phyloP scores from a whole-genome alignment of 1,284 basidiomycete genomes.

The Athelia psychrophila region DNA sequence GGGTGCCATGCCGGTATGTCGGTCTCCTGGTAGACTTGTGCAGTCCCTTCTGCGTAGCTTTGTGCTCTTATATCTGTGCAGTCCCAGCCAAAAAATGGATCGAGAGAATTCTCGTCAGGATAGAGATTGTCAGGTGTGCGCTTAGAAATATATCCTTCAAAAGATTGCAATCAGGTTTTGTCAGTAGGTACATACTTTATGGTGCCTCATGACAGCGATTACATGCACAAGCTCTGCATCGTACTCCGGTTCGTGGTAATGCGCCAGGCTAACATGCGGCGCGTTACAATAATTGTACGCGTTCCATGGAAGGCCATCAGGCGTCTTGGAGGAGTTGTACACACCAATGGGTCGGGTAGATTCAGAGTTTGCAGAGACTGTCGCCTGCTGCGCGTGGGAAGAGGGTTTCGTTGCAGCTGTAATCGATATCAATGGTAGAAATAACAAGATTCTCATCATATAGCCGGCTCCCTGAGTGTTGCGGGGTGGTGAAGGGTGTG shows the following conservation, averaged over 20 bases:
- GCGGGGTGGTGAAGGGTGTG: too few species aligned
- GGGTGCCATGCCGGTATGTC: slow-evolving; percentile 41
- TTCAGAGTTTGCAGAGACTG: too few species aligned
- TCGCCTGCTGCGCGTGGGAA: too few species aligned
- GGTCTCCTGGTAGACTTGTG: slow-evolving; percentile 37
- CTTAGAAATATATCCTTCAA: slow-evolving; percentile 13
- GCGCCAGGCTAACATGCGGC: slow-evolving; percentile 40
- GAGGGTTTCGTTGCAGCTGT: too few species aligned
- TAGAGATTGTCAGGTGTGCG: slow-evolving; percentile 46
- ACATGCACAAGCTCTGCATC: slow-evolving; percentile 34
- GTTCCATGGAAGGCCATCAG: slow-evolving; percentile 39
- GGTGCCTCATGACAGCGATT: slow-evolving; percentile 44
- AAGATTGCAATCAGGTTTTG: not conserved
- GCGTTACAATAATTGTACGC: slow-evolving; percentile 57
- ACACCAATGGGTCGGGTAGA: slow-evolving; percentile 25
- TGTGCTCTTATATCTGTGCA: slow-evolving; percentile 35
- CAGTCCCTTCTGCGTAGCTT: slow-evolving; percentile 32
- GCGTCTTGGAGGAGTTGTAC: slow-evolving; percentile 41
- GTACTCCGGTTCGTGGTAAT: slow-evolving; percentile 30
- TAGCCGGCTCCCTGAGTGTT: too few species aligned
- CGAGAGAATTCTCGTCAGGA: slow-evolving; percentile 42
- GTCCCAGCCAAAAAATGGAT: slow-evolving; percentile 38
- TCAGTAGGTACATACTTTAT: slow-evolving; percentile 37
- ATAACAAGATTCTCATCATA: too few species aligned
- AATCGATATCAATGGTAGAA: too few species aligned